Evolutionary conservation across 148 eudicot species (phyloP).

Genomic region (Rhododendron ovatum): DNA sequence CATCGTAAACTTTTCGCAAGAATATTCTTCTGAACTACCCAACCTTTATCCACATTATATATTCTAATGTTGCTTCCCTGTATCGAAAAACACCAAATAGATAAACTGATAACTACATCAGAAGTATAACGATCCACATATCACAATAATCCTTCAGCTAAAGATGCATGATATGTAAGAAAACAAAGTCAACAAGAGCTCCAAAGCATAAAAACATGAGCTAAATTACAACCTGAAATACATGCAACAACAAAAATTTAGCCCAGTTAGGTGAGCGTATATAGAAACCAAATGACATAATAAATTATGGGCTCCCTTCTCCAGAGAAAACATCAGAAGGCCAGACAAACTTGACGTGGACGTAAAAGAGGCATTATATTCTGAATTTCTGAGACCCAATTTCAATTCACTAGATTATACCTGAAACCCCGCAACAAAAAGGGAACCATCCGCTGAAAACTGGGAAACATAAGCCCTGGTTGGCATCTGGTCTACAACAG

Average conservation of each 20-base stretch:
- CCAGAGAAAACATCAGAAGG: background rate
- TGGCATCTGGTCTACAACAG: slow-evolving; percentile 55
- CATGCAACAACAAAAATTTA: background rate
- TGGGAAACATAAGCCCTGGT: slow-evolving; percentile 82
- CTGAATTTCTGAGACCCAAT: slow-evolving; percentile 1
- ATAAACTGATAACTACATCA: background rate
- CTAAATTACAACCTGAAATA: background rate
- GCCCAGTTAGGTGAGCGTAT: background rate
- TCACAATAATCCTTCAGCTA: background rate
- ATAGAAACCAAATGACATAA: background rate
- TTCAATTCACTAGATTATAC: slow-evolving; percentile 23
- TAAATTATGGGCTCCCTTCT: background rate
- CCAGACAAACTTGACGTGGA: background rate
- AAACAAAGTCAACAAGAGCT: background rate
- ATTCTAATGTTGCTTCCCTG: slow-evolving; percentile 86
- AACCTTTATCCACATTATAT: slow-evolving; percentile 71
- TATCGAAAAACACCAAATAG: background rate
- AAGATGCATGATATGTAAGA: background rate
- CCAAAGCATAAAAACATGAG: background rate
- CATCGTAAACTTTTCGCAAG: slow-evolving; percentile 74
- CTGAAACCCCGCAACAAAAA: slow-evolving; percentile 85
- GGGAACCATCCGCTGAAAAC: slow-evolving; percentile 79
- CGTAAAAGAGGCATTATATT: background rate
- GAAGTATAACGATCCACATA: background rate
- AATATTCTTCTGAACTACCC: slow-evolving; percentile 81